Evolutionary conservation across 495 filamentous ascomycete species (phyloP).

Genomic region (Margaritispora aquatica): DNA sequence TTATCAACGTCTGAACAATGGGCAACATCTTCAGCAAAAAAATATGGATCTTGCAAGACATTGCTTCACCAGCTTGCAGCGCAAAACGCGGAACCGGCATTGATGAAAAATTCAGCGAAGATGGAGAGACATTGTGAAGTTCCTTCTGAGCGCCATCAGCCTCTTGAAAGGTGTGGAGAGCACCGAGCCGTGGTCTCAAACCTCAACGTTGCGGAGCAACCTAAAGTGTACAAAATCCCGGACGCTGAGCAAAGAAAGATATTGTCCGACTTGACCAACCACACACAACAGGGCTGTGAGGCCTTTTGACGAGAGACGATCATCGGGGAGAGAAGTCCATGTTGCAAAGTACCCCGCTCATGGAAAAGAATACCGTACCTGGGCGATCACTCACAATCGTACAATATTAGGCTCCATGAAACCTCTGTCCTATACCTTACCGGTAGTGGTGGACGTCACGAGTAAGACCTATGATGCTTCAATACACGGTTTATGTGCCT

Average conservation of each 20-base stretch:
- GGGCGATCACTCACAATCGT: not conserved
- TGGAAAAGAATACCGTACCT: not conserved
- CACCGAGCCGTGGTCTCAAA: constrained; percentile 4
- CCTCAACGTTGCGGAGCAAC: not conserved
- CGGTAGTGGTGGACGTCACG: not conserved
- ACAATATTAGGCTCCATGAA: not conserved
- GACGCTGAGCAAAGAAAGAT: not conserved
- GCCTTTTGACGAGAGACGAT: not conserved
- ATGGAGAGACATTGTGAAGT: not conserved
- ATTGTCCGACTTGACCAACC: not conserved
- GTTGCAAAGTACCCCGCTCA: not conserved
- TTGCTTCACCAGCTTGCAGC: not conserved
- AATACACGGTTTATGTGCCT: not conserved
- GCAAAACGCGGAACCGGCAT: not conserved
- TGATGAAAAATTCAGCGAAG: not conserved
- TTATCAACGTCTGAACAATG: not conserved
- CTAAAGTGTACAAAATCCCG: not conserved
- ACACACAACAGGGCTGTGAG: not conserved
- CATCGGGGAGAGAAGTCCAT: not conserved
- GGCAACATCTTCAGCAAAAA: not conserved
- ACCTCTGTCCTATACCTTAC: not conserved
- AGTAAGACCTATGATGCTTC: not conserved
- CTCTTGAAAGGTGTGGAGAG: not conserved
- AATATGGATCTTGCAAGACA: not conserved
- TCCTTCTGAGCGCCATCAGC: not conserved